Conservation (phyloP, 1,284 basidiomycete species). For the Leccinum holopus region DNA sequence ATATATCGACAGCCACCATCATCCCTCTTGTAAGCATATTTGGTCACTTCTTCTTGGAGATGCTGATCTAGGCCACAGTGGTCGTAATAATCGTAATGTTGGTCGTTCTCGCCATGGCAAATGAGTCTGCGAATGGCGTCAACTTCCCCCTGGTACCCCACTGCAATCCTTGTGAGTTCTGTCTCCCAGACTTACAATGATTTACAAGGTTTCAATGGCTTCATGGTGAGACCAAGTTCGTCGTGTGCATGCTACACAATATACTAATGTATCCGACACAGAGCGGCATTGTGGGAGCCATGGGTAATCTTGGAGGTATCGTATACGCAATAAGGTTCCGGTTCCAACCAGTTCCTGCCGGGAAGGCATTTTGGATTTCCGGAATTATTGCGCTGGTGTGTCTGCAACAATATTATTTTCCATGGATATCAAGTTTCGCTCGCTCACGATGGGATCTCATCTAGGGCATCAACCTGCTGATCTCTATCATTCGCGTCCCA, state of each 20-base stretch:
- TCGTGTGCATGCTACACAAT: neutral
- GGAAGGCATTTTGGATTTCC: slow-evolving; percentile 49
- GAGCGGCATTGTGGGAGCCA: slow-evolving; percentile 52
- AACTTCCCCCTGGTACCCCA: slow-evolving; percentile 57
- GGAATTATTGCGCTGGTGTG: slow-evolving; percentile 39
- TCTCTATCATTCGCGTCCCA: slow-evolving; percentile 11
- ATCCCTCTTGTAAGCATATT: slow-evolving; percentile 25
- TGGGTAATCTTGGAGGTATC: slow-evolving; percentile 56
- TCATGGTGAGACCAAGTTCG: slow-evolving; percentile 31
- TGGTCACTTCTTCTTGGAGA: neutral
- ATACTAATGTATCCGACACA: slow-evolving; percentile 6
- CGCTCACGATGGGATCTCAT: too few species aligned
- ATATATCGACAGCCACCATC: slow-evolving; percentile 41
- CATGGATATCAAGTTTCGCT: neutral
- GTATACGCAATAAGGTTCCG: slow-evolving; percentile 51
- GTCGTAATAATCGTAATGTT: slow-evolving; percentile 34
- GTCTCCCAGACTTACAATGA: too few species aligned
- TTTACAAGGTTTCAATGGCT: slow-evolving; percentile 33
- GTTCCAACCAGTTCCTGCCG: slow-evolving; percentile 42
- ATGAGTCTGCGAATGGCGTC: slow-evolving; percentile 51
- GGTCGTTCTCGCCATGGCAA: slow-evolving; percentile 16
- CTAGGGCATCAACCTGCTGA: slow-evolving; percentile 13
- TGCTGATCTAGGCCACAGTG: slow-evolving; percentile 15
- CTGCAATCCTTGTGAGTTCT: slow-evolving; percentile 44
- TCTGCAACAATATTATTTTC: neutral